Conservation (phyloP, 1,284 basidiomycete genomes). For the Gymnopus androsaceus region DNA sequence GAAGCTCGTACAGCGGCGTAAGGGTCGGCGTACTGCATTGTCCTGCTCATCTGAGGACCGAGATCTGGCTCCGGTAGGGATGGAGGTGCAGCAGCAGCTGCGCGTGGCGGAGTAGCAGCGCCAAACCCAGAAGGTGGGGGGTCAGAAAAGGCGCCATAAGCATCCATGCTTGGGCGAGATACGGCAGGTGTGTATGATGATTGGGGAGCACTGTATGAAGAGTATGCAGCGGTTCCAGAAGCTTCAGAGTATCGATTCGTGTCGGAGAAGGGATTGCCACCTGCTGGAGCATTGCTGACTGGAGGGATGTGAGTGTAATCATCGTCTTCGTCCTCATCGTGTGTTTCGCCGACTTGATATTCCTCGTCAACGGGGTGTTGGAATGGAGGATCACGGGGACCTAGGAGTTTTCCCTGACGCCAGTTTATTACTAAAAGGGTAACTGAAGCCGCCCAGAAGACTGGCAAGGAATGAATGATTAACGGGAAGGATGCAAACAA, state of each 20-base stretch:
- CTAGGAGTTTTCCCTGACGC: slow-evolving; percentile 65
- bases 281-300: slow-evolving; percentile 29
- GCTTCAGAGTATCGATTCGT: slow-evolving; percentile 45
- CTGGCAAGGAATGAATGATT: slow-evolving; percentile 34
- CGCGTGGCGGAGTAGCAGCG: slow-evolving; percentile 21
- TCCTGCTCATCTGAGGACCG: slow-evolving; percentile 68
- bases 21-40: slow-evolving; percentile 86
- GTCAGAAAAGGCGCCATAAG: slow-evolving; percentile 85
- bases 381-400: slow-evolving; percentile 73
- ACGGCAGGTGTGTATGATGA: slow-evolving; percentile 27
- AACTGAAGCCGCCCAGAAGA: slow-evolving; percentile 67
- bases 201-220: slow-evolving; percentile 32
- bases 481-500: slow-evolving; percentile 11
- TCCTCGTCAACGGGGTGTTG: slow-evolving; percentile 49
- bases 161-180: slow-evolving; percentile 76
- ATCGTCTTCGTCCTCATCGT: slow-evolving; percentile 52
- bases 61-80: slow-evolving; percentile 39
- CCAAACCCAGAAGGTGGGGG: slow-evolving; percentile 71
- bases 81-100: slow-evolving; percentile 29
- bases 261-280: slow-evolving; percentile 54
- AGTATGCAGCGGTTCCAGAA: slow-evolving; percentile 32
- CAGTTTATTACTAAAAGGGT: slow-evolving; percentile 67
- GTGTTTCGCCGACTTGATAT: slow-evolving; percentile 33
- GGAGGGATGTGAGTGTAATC: slow-evolving; percentile 47
- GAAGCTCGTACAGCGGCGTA: slow-evolving; percentile 74